Evolutionary conservation across 202 grass and related monocot genomes (phyloP).

Genomic region (Saccharum hybrid): DNA sequence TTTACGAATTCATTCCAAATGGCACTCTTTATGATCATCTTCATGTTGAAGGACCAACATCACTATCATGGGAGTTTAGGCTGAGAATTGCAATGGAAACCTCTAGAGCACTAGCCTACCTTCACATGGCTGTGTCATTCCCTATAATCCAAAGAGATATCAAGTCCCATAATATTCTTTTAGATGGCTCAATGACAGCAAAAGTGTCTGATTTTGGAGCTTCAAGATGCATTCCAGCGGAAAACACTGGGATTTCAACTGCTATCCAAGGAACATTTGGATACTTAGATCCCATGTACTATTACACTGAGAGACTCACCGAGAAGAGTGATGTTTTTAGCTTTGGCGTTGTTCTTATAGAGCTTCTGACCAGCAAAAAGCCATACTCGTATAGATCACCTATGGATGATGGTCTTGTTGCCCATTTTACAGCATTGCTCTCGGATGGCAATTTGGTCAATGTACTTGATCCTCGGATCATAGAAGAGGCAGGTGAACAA

Average conservation of each 20-base stretch:
- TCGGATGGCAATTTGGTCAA: neutral
- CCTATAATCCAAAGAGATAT: neutral
- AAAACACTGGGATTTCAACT: neutral
- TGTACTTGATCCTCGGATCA: neutral
- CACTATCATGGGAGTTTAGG: neutral
- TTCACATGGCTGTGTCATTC: neutral
- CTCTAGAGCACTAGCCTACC: neutral
- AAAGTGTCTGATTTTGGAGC: slow-evolving; percentile 3
- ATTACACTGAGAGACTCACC: neutral
- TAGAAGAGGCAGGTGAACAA: neutral
- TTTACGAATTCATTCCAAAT: slow-evolving; percentile 12
- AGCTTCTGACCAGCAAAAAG: neutral
- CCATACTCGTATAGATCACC: neutral
- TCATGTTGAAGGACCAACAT: neutral
- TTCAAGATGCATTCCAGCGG: neutral
- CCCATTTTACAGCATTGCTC: neutral
- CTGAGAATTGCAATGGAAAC: neutral
- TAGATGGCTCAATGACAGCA: neutral
- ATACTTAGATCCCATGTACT: slow-evolving; percentile 7
- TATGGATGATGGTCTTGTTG: neutral
- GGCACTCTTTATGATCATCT: neutral
- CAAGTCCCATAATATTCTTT: slow-evolving; percentile 6
- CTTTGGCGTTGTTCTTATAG: slow-evolving; percentile 10
- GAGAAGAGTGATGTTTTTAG: slow-evolving; percentile 1
- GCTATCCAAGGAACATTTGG: slow-evolving; percentile 14